Evolutionary conservation across 1,139 yeast species (phyloP), one percentile per base, ranked within the genome.

Genomic region (Yamadazyma membranifaciens): DNA sequence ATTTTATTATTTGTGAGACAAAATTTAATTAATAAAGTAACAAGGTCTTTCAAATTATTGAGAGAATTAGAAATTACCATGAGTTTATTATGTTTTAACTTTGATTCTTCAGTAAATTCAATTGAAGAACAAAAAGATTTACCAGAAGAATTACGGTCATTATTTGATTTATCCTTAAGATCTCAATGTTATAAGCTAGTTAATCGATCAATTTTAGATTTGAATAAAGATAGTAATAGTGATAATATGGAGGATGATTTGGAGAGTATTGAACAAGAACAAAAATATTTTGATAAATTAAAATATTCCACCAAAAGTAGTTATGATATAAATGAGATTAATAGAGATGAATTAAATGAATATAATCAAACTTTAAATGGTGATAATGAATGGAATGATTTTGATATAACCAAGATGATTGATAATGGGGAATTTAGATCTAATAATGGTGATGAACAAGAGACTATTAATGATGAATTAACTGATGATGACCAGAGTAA

Each of bases 1-100:
- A 72, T 84, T 7, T 75, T 86, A 15, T 62, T 66, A 12, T 85
- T 85, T 62, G 81, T 84, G 2, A 69, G 82, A 43, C 79, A 73
- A 29, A 80, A 81, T 51, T 59, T 84, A 49, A 74, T 85, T 3
- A 70, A 71, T 45, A 73, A 81, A 59, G 82, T 86, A 16, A 59
- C 78, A 34, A 67, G 66, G 62, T 60, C 83, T 59, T 56, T 63
- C 55, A 58, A 65, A 55, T 46, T 81, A 63, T 54, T 83, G 60
- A 75, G 78, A 45, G 87, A 83, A 48, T 63, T 84, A 46, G 91
- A 84, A 53, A 63, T 81, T 28, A 79, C 87, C 9, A 83, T 84
- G 87, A 81, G 88, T 40, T 65, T 81, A 39, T 63, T 84, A 26
- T 81, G 86, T 50, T 80, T 80, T 49, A 65, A 60, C 38, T 70